A percentile compares a stretch with the other conserved stretches of the same genome.
Evolutionary conservation across 208 protist genomes (phyloP).

Genomic region (Lotmaria passim): DNA sequence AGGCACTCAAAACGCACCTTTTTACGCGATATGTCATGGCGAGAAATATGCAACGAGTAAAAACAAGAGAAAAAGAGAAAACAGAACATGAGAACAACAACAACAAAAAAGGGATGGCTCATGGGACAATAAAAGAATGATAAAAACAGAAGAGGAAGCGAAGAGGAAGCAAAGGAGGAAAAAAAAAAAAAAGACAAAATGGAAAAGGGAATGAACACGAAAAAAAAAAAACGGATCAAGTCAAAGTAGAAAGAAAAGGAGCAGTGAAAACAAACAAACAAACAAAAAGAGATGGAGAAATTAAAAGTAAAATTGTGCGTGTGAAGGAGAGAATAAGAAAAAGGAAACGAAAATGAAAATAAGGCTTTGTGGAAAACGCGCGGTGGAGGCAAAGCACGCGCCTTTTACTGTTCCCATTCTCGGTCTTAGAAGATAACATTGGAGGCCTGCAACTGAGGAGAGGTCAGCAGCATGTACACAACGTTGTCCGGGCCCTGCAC

Average conservation of each 20-base stretch:
- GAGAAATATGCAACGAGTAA: neutral
- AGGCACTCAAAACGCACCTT: neutral
- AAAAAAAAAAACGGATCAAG: slow-evolving; percentile 1
- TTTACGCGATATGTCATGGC: slow-evolving; percentile 9
- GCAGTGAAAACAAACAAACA: slow-evolving; percentile 1
- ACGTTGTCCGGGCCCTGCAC: slow-evolving; percentile 23
- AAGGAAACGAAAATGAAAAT: slow-evolving; percentile 20
- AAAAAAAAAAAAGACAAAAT: slow-evolving; percentile 17
- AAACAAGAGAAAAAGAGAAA: slow-evolving; percentile 9
- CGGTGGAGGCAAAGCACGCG: too few species aligned
- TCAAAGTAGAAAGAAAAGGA: slow-evolving; percentile 8
- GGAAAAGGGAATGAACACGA: neutral
- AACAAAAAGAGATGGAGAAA: neutral
- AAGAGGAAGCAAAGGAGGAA: slow-evolving; percentile 1
- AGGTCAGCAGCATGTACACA: slow-evolving; percentile 31
- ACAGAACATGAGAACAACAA: slow-evolving; percentile 2
- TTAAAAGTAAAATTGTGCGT: neutral
- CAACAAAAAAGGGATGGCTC: too few species aligned
- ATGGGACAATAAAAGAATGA: neutral
- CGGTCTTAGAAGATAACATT: slow-evolving; percentile 26
- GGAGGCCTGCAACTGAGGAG: slow-evolving; percentile 28
- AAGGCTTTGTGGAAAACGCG: slow-evolving; percentile 9
- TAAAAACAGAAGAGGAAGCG: slow-evolving; percentile 14
- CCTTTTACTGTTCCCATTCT: neutral
- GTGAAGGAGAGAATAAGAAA: slow-evolving; percentile 5